phyloP scores from a whole-genome alignment of 169 alveolate genomes.

The Cryptosporidium meleagridis region DNA sequence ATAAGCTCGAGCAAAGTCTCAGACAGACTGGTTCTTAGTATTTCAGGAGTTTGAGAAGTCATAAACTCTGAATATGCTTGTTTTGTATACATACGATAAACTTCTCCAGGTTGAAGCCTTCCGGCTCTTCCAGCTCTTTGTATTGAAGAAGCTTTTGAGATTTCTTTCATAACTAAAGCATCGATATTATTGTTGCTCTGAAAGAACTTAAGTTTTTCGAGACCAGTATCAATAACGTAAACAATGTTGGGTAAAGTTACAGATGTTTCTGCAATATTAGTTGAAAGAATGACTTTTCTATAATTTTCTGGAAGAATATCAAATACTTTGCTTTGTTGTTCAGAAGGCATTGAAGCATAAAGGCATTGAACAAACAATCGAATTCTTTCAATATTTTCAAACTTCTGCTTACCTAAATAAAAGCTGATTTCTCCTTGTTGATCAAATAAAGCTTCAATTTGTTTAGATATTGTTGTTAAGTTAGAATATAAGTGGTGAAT shows the following conservation, averaged over 20 bases:
- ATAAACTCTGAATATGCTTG: conserved; percentile 84
- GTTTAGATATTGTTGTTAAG: background rate
- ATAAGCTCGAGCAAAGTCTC: conserved; percentile 90
- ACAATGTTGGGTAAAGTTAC: conserved; percentile 94
- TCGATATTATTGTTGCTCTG: conserved; percentile 88
- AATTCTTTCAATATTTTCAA: conserved; percentile 74
- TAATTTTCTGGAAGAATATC: conserved; percentile 82
- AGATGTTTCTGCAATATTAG: conserved; percentile 98
- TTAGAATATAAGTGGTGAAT: conserved; percentile 13
- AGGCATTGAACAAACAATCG: conserved; percentile 75
- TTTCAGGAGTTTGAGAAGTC: conserved; percentile 87
- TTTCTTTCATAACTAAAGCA: conserved; percentile 84
- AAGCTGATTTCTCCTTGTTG: conserved; percentile 66
- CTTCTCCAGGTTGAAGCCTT: conserved; percentile 89
- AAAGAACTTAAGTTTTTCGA: conserved; percentile 87
- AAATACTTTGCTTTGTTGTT: conserved; percentile 85
- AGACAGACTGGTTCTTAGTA: conserved; percentile 89
- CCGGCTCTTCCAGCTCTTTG: conserved; percentile 98
- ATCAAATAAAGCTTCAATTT: conserved; percentile 32
- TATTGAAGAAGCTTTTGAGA: conserved; percentile 92
- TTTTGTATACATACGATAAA: conserved; percentile 92
- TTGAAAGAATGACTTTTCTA: conserved; percentile 85
- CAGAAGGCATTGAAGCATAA: conserved; percentile 87
- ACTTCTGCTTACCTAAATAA: conserved; percentile 73
- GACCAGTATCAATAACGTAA: conserved; percentile 94